phyloP scores from a whole-genome alignment of 441 rosid species.

The Monsonia emarginata region DNA sequence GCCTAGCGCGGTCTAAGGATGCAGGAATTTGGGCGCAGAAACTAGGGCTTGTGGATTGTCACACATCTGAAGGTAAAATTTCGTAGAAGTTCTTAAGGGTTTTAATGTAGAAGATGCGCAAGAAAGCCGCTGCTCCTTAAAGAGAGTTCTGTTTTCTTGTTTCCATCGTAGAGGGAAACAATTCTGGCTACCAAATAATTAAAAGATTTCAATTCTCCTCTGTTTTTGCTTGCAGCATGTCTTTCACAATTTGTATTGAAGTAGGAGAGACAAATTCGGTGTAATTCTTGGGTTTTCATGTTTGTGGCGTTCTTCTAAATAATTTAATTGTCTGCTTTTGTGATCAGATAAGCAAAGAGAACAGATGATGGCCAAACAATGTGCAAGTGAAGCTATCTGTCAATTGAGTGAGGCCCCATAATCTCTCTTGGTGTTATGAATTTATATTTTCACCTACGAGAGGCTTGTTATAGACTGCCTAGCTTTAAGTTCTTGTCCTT shows the following conservation, averaged over 20 bases:
- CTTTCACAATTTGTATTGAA: neutral
- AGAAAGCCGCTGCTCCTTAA: neutral
- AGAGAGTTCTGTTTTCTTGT: neutral
- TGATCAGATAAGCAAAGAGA: neutral
- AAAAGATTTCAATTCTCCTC: neutral
- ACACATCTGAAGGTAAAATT: neutral
- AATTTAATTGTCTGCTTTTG: neutral
- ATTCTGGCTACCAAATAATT: neutral
- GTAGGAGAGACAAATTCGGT: neutral
- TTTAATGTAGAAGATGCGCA: neutral
- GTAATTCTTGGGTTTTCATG: too few species aligned
- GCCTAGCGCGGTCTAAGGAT: neutral
- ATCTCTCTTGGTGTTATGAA: neutral
- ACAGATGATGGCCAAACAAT: neutral
- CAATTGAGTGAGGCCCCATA: neutral
- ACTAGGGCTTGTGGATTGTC: neutral
- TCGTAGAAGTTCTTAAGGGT: neutral
- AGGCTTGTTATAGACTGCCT: neutral
- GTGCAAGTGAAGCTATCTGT: neutral
- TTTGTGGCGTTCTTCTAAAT: neutral
- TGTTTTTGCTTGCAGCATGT: neutral
- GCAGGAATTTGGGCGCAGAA: neutral
- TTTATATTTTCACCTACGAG: neutral
- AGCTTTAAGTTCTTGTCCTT: neutral
- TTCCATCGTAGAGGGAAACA: neutral